A percentile compares a stretch with the other conserved stretches of the same genome.
These are phyloP conservation scores for Mariannaea elegans DNA, from an alignment of 2,329 filamentous ascomycete genomes.

Conservation along the genomic window DNA sequence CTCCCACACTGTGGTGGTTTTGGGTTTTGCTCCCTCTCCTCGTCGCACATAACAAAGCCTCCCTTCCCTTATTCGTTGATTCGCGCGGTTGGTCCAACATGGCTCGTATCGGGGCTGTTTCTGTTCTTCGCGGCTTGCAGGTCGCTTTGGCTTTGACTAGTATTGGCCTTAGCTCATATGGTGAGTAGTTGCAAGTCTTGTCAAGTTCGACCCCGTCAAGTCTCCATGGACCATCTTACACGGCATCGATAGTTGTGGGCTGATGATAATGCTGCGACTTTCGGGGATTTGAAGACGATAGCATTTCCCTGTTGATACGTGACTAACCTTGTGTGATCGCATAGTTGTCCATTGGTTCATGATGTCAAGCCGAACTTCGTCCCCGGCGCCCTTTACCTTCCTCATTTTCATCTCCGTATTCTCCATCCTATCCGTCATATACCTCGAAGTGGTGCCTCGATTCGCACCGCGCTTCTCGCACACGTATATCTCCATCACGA, in stretches of 20 bases:
- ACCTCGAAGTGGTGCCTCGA: conserved; percentile 60
- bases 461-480: conserved; percentile 56
- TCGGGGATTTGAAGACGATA: neutral
- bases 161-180: conserved; percentile 37
- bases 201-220: neutral
- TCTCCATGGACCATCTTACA: neutral
- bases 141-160: conserved; percentile 34
- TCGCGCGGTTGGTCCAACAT: conserved; percentile 19
- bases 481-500: conserved; percentile 56
- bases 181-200: conserved; percentile 22
- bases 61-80: neutral
- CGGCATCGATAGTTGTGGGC: neutral
- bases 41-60: neutral
- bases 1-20: neutral
- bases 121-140: conserved; percentile 36
- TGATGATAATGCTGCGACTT: neutral
- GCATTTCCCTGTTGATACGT: neutral
- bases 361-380: conserved; percentile 60
- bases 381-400: conserved; percentile 67
- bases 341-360: conserved; percentile 70
- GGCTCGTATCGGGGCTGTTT: conserved; percentile 24
- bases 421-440: conserved; percentile 63
- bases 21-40: neutral
- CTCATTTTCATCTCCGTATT: conserved; percentile 63
- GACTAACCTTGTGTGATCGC: neutral